Evolutionary conservation across 2,329 filamentous ascomycete genomes (phyloP).

Genomic region (Epicoccum sorghinum): DNA sequence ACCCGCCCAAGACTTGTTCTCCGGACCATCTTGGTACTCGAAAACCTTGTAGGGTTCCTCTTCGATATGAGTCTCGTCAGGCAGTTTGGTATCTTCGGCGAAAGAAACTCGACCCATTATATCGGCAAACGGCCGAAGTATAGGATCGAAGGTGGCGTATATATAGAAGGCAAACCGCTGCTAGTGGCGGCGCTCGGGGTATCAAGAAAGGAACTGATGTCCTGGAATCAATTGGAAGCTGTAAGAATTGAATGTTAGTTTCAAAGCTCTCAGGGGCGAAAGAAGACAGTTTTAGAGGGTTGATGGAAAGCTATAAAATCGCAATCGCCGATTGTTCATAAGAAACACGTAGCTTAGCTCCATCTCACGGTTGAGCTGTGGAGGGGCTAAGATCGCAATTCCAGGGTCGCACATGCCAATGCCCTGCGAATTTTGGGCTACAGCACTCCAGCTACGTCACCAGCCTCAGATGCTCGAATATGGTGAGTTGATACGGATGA

Average conservation of each 20-base stretch:
- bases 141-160: constrained; percentile 31
- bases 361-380: constrained; percentile 25
- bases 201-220: constrained; percentile 33
- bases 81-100: constrained; percentile 57
- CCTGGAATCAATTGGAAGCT: constrained; percentile 27
- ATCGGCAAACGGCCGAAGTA: constrained; percentile 58
- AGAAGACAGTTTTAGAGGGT: constrained; percentile 1
- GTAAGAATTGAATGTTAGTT: constrained; percentile 21
- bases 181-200: constrained; percentile 32
- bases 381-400: constrained; percentile 14
- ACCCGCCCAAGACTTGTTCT: constrained; percentile 93
- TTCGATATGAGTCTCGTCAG: constrained; percentile 56
- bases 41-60: constrained; percentile 70
- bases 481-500: constrained; percentile 32
- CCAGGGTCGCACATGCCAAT: constrained; percentile 16
- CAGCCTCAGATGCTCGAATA: constrained; percentile 20
- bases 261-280: background rate
- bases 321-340: constrained; percentile 10
- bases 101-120: constrained; percentile 62
- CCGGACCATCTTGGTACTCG: constrained; percentile 78
- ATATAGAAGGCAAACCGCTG: constrained; percentile 24
- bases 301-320: too few species aligned
- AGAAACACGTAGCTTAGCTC: constrained; percentile 23
- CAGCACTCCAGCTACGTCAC: constrained; percentile 29
- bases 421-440: constrained; percentile 15